Conservation (phyloP, 2,329 filamentous ascomycete species). For the Trichoderma atrobrunneum region DNA sequence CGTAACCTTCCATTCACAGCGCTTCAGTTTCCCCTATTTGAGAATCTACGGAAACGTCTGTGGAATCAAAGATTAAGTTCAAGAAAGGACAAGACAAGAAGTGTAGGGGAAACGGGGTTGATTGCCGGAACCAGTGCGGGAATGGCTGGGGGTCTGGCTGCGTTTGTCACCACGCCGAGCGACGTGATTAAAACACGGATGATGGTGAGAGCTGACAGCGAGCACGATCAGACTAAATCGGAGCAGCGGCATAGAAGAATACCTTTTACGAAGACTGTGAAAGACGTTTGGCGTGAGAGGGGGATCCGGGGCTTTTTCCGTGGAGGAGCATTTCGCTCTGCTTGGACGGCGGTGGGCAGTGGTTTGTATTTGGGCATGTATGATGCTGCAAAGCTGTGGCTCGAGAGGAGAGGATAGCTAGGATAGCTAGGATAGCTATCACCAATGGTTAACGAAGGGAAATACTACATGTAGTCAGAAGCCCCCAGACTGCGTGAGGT, state of each 20-base stretch:
- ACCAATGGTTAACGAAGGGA: no score
- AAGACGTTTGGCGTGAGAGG: slow-evolving; percentile 61
- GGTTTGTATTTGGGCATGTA: slow-evolving; percentile 85
- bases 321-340: slow-evolving; percentile 68
- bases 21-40: slow-evolving; percentile 84
- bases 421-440: no score
- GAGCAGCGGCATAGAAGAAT: slow-evolving; percentile 19
- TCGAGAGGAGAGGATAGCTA: slow-evolving; percentile 28
- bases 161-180: slow-evolving; percentile 80
- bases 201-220: slow-evolving; percentile 65
- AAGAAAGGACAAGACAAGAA: slow-evolving; percentile 25
- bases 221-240: slow-evolving; percentile 22
- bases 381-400: slow-evolving; percentile 70
- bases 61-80: slow-evolving; percentile 36
- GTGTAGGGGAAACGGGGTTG: slow-evolving; percentile 62
- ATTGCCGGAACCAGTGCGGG: slow-evolving; percentile 75
- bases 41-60: slow-evolving; percentile 60
- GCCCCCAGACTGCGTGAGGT: no score
- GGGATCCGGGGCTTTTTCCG: slow-evolving; percentile 74
- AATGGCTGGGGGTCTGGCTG: slow-evolving; percentile 69
- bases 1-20: slow-evolving; percentile 86
- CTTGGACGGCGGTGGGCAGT: slow-evolving; percentile 80
- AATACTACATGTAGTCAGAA: no score
- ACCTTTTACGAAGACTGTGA: slow-evolving; percentile 49
- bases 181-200: slow-evolving; percentile 89